Conservation (phyloP, 345 rosid species). For the Passiflora organensis region DNA sequence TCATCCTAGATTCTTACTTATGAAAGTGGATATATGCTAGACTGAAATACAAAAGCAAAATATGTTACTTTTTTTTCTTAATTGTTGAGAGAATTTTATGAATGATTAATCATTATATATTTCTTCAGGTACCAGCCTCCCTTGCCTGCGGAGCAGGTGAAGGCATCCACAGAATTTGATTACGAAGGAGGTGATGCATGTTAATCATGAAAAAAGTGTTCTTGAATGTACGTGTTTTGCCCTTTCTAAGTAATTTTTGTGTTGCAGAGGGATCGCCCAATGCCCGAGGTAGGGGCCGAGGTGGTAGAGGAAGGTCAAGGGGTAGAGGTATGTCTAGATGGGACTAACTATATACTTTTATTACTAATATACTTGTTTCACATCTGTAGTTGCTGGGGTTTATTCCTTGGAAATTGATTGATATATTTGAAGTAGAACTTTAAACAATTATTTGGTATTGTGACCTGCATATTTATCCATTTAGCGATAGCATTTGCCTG, state of each 20-base stretch:
- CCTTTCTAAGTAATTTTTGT: neutral
- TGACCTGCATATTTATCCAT: neutral
- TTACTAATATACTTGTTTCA: too few relatives aligned
- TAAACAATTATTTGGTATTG: neutral
- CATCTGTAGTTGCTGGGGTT: neutral
- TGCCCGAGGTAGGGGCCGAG: slow-evolving; percentile 27
- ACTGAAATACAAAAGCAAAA: too few relatives aligned
- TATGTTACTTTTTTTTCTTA: too few relatives aligned
- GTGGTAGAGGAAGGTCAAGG: slow-evolving; percentile 25
- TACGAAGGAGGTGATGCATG: slow-evolving; percentile 24
- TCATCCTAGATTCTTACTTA: too few relatives aligned
- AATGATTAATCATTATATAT: too few relatives aligned
- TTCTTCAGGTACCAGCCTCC: slow-evolving; percentile 30
- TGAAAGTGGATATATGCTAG: too few relatives aligned
- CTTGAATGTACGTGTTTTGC: neutral
- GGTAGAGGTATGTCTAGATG: slow-evolving; percentile 20
- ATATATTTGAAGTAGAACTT: neutral
- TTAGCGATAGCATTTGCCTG: too few relatives aligned
- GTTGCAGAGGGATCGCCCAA: slow-evolving; percentile 27
- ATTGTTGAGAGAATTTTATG: too few relatives aligned
- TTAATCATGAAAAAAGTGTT: neutral
- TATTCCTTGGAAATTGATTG: neutral
- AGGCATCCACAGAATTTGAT: slow-evolving; percentile 21
- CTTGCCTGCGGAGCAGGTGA: slow-evolving; percentile 24
- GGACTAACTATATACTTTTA: neutral